Evolutionary conservation across 179 eudicot species (phyloP), one percentile per base, ranked within the genome.

Genomic region (Beta macrorhiza): DNA sequence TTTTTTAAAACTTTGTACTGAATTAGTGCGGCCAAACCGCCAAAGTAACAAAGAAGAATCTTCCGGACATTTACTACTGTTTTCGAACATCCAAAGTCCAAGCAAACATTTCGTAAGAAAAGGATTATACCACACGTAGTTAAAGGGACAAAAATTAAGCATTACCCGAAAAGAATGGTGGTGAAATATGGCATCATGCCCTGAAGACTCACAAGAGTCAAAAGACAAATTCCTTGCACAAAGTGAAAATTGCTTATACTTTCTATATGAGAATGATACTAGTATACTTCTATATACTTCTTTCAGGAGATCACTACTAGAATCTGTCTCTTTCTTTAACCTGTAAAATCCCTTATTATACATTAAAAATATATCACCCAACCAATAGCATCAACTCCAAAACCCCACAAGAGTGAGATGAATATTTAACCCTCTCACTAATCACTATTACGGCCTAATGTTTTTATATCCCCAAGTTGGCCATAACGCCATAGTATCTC

Each of bases 251-350:
- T 45, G 58, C 57, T 42, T 9, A 49, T 67, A 15, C 57, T 32
- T 32, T 80, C 42, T 74, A 57, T 74, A 57, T 74, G 67, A 80
- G 80, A 79, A 83, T 76, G 67, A 79, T 70, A 79, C 83, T 76
- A 69, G 67, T 37, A 37, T 37, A 37, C 42, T 37, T 37, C 42
- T 37, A 9, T 61, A 68, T 58, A 63, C 81, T 84, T 64, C 49
- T 44, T 57, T 76, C 32, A 37, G 56, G 67, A 72, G 52, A 77
- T 80, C 78, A 63, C 44, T 17, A 49, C 78, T 63, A 72, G 76
- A 79, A 83, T 81, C 82, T 82, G 75, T 81, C 83, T 83, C 88
- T 76, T 78, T 72, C 77, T 80, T 57, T 81, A 61, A 75, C 79
- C 74, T 17, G 73, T 75, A 74, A 32, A 2, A 32, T 67, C 8